A percentile compares a stretch with the other conserved stretches of the same genome.
Conservation (phyloP, 164 flowering plant species). For the Pachysandra terminalis region DNA sequence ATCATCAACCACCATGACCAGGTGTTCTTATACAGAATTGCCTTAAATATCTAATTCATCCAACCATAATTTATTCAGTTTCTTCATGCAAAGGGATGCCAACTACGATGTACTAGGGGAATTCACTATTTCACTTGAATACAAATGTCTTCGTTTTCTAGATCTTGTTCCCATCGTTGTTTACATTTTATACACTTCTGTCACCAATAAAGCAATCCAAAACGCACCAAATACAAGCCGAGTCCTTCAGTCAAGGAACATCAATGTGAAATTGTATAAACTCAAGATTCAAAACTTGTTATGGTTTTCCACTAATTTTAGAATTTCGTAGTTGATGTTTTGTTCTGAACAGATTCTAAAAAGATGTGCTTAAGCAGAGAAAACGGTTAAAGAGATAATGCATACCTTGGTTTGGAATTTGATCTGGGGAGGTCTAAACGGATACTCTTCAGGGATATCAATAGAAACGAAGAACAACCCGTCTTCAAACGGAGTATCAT, state of each 20-base stretch:
- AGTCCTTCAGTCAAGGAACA: not conserved
- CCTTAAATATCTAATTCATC: no score
- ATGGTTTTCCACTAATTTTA: not conserved
- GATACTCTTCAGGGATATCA: conserved; percentile 12
- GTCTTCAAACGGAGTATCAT: conserved; percentile 17
- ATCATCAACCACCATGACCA: no score
- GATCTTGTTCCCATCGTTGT: no score
- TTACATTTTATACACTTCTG: no score
- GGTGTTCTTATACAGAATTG: no score
- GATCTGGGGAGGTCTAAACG: conserved; percentile 21
- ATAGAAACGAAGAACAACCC: conserved; percentile 24
- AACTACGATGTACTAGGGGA: no score
- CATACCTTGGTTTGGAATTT: conserved; percentile 28
- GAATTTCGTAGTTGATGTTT: not conserved
- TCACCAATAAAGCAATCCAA: not conserved
- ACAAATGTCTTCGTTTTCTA: no score
- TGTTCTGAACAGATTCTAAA: not conserved
- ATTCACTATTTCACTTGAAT: no score
- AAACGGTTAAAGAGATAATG: not conserved
- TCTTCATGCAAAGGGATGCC: no score
- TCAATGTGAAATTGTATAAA: not conserved
- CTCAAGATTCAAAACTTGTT: no score
- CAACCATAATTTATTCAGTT: no score
- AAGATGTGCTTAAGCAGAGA: not conserved
- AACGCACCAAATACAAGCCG: not conserved